These are phyloP conservation scores for Flaveria bidentis DNA, from an alignment of 129 eudicot genomes.

Conservation along the genomic window DNA sequence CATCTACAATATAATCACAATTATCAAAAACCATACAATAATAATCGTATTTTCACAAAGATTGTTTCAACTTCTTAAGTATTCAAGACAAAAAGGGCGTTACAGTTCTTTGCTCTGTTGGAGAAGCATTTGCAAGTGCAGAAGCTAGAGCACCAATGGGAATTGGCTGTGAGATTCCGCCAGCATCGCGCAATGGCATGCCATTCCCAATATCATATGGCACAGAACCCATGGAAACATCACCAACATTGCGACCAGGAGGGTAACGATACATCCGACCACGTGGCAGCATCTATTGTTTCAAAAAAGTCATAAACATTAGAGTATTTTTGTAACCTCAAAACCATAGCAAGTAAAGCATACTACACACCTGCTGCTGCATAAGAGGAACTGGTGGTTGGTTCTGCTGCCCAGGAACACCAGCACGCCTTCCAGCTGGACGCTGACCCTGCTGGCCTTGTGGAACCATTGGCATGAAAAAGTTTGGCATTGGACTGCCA, in stretches of 20 bases:
- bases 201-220: conserved; percentile 71
- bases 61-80: background rate
- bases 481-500: conserved; percentile 75
- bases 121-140: conserved; percentile 81
- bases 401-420: conserved; percentile 58
- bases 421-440: conserved; percentile 81
- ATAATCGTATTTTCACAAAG: background rate
- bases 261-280: conserved; percentile 73
- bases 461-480: conserved; percentile 74
- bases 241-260: conserved; percentile 63
- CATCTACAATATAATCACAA: background rate
- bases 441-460: conserved; percentile 86
- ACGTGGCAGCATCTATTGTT: conserved; percentile 49
- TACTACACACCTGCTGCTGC: conserved; percentile 13
- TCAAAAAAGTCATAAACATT: background rate
- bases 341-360: background rate
- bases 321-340: background rate
- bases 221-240: conserved; percentile 46
- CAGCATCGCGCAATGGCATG: conserved; percentile 60
- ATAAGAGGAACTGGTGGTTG: conserved; percentile 40
- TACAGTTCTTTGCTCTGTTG: conserved; percentile 66
- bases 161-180: conserved; percentile 55
- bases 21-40: background rate
- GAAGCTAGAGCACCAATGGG: conserved; percentile 84
- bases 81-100: background rate